phyloP scores from a whole-genome alignment of 495 filamentous ascomycete species.

The Xylona heveae region DNA sequence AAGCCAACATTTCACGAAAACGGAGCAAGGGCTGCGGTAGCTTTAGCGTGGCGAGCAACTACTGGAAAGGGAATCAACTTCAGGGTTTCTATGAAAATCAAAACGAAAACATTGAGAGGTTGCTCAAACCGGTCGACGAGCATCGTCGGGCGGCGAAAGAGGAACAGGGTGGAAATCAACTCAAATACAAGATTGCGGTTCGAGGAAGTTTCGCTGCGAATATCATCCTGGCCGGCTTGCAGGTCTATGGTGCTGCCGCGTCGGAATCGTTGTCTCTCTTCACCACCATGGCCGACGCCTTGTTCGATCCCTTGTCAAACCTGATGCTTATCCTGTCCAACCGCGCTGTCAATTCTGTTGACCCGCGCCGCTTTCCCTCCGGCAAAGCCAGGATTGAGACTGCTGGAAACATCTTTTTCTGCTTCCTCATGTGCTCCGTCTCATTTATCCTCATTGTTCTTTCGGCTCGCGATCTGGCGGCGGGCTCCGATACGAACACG shows the following conservation, averaged over 20 bases:
- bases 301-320: conserved; percentile 91
- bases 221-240: conserved; percentile 50
- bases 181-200: conserved; percentile 77
- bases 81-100: conserved; percentile 76
- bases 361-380: conserved; percentile 74
- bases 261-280: conserved; percentile 84
- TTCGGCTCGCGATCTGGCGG: conserved; percentile 45
- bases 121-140: conserved; percentile 86
- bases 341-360: conserved; percentile 73
- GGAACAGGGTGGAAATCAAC: conserved; percentile 54
- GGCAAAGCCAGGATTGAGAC: conserved; percentile 93
- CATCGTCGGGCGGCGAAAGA: conserved; percentile 64
- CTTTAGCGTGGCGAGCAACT: conserved; percentile 20
- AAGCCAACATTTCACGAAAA: conserved; percentile 64
- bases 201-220: conserved; percentile 81
- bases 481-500: conserved; percentile 13
- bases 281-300: conserved; percentile 91
- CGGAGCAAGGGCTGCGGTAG: conserved; percentile 44
- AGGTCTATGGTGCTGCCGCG: conserved; percentile 73
- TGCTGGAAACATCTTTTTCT: conserved; percentile 91
- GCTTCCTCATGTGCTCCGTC: conserved; percentile 86
- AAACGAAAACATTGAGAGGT: conserved; percentile 79
- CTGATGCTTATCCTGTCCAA: conserved; percentile 71
- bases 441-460: conserved; percentile 82
- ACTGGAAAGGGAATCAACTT: conserved; percentile 30